Percentiles rank a stretch among this genome's conserved stretches.
These are phyloP conservation scores for Monoraphidium neglectum DNA, from an alignment of 139 green algal genomes.

Conservation along the genomic window DNA sequence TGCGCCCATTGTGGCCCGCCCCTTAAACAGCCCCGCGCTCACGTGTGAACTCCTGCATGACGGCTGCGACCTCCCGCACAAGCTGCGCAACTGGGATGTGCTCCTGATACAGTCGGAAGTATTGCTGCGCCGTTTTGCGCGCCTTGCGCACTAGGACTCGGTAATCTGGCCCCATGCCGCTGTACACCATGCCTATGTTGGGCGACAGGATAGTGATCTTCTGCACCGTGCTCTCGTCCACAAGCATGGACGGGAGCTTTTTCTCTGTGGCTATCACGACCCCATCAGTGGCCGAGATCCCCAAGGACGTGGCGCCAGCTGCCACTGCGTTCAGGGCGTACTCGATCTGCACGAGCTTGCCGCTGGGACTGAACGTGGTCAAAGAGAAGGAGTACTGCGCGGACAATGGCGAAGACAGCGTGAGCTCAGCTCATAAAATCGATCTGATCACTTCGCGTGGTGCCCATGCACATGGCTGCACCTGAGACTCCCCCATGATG, in stretches of 20 bases:
- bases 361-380: slow-evolving; percentile 98
- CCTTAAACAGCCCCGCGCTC: slow-evolving; percentile 24
- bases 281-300: slow-evolving; percentile 95
- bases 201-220: slow-evolving; percentile 92
- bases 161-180: slow-evolving; percentile 98
- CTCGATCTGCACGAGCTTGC: slow-evolving; percentile 99
- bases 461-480: no score
- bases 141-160: slow-evolving; percentile 93
- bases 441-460: no score
- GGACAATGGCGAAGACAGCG: neutral
- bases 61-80: slow-evolving; percentile 92
- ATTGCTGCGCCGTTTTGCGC: slow-evolving; percentile 87
- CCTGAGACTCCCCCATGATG: no score
- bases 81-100: slow-evolving; percentile 97
- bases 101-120: slow-evolving; percentile 95
- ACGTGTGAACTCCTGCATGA: slow-evolving; percentile 99
- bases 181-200: slow-evolving; percentile 96
- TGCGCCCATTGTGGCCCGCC: neutral
- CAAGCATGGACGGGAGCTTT: slow-evolving; percentile 92
- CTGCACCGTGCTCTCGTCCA: slow-evolving; percentile 89
- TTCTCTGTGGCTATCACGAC: slow-evolving; percentile 99
- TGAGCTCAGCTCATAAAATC: neutral
- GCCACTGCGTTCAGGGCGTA: slow-evolving; percentile 96
- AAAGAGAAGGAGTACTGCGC: slow-evolving; percentile 83
- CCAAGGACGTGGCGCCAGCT: slow-evolving; percentile 92